Conservation (phyloP, 2,329 filamentous ascomycete species). For the Cladosporium sp. region DNA sequence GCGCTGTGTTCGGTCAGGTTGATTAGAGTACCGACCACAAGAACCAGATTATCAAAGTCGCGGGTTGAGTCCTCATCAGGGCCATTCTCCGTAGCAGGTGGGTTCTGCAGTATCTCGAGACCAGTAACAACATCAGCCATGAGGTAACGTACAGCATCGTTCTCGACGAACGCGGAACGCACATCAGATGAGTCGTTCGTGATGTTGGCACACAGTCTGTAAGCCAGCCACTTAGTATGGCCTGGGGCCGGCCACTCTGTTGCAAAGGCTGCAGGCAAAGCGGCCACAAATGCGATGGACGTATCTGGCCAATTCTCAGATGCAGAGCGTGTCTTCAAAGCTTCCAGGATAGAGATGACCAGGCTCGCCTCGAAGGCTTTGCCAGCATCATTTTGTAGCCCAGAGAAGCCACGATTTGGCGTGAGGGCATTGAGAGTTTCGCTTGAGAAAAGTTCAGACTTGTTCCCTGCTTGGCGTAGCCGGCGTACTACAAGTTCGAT, state of each 20-base stretch:
- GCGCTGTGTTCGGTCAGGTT: conserved; percentile 80
- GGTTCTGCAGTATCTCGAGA: conserved; percentile 24
- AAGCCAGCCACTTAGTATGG: conserved; percentile 39
- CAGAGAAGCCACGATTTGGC: conserved; percentile 15
- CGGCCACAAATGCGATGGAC: conserved; percentile 17
- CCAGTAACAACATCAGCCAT: conserved; percentile 23
- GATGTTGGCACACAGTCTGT: conserved; percentile 76
- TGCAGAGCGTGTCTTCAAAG: conserved; percentile 23
- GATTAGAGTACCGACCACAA: conserved; percentile 78
- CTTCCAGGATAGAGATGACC: conserved; percentile 41
- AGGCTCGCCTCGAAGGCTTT: conserved; percentile 44
- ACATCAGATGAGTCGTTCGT: conserved; percentile 66
- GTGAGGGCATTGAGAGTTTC: conserved; percentile 18
- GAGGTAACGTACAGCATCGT: conserved; percentile 46
- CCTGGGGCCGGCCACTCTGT: conserved; percentile 7
- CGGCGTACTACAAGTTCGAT: conserved; percentile 56
- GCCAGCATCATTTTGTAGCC: conserved; percentile 2
- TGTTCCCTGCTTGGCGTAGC: conserved; percentile 41
- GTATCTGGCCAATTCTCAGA: conserved; percentile 21
- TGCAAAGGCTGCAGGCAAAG: conserved; percentile 15
- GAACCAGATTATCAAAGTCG: conserved; percentile 65
- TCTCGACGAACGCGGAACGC: conserved; percentile 52
- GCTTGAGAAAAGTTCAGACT: conserved; percentile 44
- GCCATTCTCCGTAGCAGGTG: not conserved
- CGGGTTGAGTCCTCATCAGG: conserved; percentile 40